phyloP scores from a whole-genome alignment of 2,329 filamentous ascomycete genomes.

The Zasmidium citrigriseum region DNA sequence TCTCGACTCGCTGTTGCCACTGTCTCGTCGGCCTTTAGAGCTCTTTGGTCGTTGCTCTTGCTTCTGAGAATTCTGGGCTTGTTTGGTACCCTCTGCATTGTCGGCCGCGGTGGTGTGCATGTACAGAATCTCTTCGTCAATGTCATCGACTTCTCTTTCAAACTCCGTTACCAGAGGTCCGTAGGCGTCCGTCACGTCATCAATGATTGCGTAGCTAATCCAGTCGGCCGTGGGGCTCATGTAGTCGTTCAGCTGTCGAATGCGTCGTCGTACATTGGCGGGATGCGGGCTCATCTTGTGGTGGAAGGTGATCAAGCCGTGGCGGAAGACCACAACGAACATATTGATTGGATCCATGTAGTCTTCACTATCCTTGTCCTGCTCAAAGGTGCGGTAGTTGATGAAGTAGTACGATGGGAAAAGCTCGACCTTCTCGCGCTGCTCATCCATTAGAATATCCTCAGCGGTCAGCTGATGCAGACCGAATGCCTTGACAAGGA shows the following conservation, averaged over 20 bases:
- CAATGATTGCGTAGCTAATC: slow-evolving; percentile 97
- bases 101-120: slow-evolving; percentile 65
- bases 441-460: slow-evolving; percentile 96
- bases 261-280: slow-evolving; percentile 89
- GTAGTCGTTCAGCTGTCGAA: slow-evolving; percentile 92
- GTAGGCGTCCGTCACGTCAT: slow-evolving; percentile 97
- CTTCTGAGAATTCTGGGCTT: slow-evolving; percentile 33
- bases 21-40: slow-evolving; percentile 7
- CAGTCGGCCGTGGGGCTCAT: slow-evolving; percentile 91
- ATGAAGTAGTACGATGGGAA: slow-evolving; percentile 99
- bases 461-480: slow-evolving; percentile 95
- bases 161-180: slow-evolving; percentile 88
- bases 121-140: slow-evolving; percentile 85
- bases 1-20: slow-evolving; percentile 38
- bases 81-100: slow-evolving; percentile 23
- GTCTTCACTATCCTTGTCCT: slow-evolving; percentile 84
- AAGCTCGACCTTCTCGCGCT: slow-evolving; percentile 95
- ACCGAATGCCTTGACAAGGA: slow-evolving; percentile 86
- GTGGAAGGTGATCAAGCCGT: slow-evolving; percentile 94
- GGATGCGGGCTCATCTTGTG: slow-evolving; percentile 95
- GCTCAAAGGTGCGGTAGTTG: slow-evolving; percentile 97
- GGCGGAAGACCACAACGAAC: slow-evolving; percentile 94
- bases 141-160: slow-evolving; percentile 94
- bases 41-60: slow-evolving; percentile 11
- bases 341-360: slow-evolving; percentile 96